Conservation (phyloP, 1,139 yeast genomes). For the Suhomyces maxii region DNA sequence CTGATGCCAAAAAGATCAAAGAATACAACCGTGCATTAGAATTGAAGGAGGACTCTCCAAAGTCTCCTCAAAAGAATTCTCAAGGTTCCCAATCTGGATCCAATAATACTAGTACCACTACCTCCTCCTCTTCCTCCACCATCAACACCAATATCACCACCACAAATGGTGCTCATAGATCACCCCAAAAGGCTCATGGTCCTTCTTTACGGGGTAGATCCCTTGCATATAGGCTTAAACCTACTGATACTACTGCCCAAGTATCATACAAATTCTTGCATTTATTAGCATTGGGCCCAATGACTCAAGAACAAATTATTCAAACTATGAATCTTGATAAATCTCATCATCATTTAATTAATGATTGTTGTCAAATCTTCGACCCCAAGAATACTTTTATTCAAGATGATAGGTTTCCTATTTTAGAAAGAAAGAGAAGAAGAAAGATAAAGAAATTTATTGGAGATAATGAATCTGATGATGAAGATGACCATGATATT, state of each 20-base stretch:
- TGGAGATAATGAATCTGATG: constrained; percentile 3
- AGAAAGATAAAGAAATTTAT: constrained; percentile 4
- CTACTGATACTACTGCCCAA: constrained; percentile 24
- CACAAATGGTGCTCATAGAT: not conserved
- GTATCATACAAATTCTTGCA: constrained; percentile 30
- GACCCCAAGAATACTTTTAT: constrained; percentile 35
- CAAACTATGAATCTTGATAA: constrained; percentile 14
- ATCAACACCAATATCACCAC: constrained; percentile 3
- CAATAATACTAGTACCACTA: not conserved
- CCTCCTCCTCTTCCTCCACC: not conserved
- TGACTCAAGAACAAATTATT: constrained; percentile 19
- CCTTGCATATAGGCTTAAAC: constrained; percentile 20
- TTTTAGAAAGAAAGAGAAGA: constrained; percentile 15
- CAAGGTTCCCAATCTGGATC: constrained; percentile 2
- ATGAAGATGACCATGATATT: constrained; percentile 13
- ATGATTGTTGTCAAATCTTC: constrained; percentile 31
- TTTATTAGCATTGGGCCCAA: constrained; percentile 44
- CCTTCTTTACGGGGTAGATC: constrained; percentile 3
- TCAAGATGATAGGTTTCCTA: constrained; percentile 35
- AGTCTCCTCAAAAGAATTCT: constrained; percentile 4
- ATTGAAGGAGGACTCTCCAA: constrained; percentile 7
- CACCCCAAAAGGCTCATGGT: not conserved
- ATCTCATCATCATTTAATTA: constrained; percentile 5
- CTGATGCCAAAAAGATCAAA: constrained; percentile 31
- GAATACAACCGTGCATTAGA: constrained; percentile 19